These are phyloP conservation scores for Aspergillus terreus DNA, from an alignment of 2,329 filamentous ascomycete species.

Conservation along the genomic window DNA sequence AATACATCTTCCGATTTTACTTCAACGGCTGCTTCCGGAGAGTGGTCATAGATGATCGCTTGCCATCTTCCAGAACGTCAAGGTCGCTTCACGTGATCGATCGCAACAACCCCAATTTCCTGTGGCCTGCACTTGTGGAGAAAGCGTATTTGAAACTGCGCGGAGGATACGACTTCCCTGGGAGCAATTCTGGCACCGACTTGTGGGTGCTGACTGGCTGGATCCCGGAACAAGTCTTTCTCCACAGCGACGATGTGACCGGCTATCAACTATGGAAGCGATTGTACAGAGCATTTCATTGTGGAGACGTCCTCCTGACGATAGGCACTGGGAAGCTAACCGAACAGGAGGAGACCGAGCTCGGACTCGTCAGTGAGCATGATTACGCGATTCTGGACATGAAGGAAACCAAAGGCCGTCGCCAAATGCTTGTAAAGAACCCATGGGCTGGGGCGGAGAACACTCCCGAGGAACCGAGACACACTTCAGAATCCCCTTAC, in stretches of 20 bases:
- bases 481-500: conserved; percentile 8
- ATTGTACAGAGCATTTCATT: conserved; percentile 68
- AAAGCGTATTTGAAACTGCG: conserved; percentile 95
- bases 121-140: conserved; percentile 91
- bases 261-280: conserved; percentile 73
- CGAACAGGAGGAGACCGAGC: conserved; percentile 67
- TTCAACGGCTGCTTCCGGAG: conserved; percentile 92
- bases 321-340: conserved; percentile 84
- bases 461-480: conserved; percentile 27
- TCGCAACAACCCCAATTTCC: conserved; percentile 69
- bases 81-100: conserved; percentile 85
- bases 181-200: conserved; percentile 95
- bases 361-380: conserved; percentile 84
- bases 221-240: conserved; percentile 93
- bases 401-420: conserved; percentile 58
- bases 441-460: conserved; percentile 77
- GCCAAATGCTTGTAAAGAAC: conserved; percentile 83
- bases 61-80: conserved; percentile 70
- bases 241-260: conserved; percentile 81
- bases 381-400: conserved; percentile 90
- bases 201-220: conserved; percentile 89
- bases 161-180: conserved; percentile 95
- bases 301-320: conserved; percentile 80
- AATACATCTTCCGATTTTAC: conserved; percentile 87
- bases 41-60: conserved; percentile 82